Evolutionary conservation across 208 protist species (phyloP).

Genomic region (Acanthamoeba lenticulata): DNA sequence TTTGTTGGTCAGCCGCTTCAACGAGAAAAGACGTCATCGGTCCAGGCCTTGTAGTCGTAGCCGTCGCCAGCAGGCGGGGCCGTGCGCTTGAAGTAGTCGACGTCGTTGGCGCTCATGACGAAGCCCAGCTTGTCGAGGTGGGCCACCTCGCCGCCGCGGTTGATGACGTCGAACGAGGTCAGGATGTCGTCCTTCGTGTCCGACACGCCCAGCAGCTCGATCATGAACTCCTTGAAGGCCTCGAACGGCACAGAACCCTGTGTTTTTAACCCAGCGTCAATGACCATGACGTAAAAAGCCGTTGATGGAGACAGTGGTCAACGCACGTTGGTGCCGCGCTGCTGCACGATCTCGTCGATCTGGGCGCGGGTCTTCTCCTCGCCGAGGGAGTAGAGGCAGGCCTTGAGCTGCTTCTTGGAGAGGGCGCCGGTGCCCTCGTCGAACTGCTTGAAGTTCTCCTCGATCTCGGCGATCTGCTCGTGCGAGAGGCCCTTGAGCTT

Average conservation of each 20-base stretch:
- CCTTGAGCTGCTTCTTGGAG: constrained; percentile 67
- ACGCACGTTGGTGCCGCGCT: constrained; percentile 34
- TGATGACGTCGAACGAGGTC: constrained; percentile 20
- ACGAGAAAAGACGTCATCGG: constrained; percentile 40
- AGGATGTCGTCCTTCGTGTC: constrained; percentile 66
- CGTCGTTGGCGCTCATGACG: constrained; percentile 56
- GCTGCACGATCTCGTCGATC: neutral
- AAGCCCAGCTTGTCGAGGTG: neutral
- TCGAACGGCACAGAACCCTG: constrained; percentile 12
- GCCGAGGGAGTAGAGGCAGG: constrained; percentile 70
- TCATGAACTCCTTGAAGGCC: constrained; percentile 62
- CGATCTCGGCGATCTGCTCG: constrained; percentile 66
- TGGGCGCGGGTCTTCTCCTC: constrained; percentile 47
- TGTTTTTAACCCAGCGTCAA: too few species aligned
- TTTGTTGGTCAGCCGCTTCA: too few species aligned
- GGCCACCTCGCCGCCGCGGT: neutral
- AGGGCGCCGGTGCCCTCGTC: constrained; percentile 56
- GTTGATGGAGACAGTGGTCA: too few species aligned
- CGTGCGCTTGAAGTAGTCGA: constrained; percentile 63
- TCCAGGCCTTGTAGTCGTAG: constrained; percentile 62
- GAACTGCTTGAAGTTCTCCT: constrained; percentile 69
- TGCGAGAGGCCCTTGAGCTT: constrained; percentile 21
- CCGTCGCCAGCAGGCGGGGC: constrained; percentile 19
- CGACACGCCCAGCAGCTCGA: constrained; percentile 35
- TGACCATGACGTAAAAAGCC: too few species aligned